Evolutionary conservation across 805 yeast species (phyloP).

Genomic region (Jamesozyma gamospora): DNA sequence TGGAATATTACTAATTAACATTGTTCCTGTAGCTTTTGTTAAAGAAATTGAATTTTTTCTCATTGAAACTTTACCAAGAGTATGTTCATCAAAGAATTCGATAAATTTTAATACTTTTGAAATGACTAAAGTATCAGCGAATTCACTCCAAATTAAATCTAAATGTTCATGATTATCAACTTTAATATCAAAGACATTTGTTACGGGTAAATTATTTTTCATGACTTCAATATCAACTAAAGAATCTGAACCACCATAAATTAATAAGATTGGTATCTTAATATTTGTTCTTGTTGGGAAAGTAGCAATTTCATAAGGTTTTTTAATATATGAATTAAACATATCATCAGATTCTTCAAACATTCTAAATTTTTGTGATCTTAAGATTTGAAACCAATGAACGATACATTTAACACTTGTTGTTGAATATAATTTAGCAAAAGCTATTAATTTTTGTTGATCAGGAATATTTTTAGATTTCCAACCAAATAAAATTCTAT

Average conservation of each 20-base stretch:
- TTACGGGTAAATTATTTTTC: conserved; percentile 53
- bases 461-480: conserved; percentile 55
- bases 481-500: conserved; percentile 72
- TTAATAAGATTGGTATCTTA: conserved; percentile 59
- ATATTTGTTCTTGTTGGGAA: conserved; percentile 58
- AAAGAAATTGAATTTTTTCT: conserved; percentile 2
- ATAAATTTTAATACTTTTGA: conserved; percentile 33
- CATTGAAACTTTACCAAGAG: neutral
- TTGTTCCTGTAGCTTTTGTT: neutral
- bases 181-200: conserved; percentile 41
- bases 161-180: conserved; percentile 74
- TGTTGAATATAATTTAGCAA: conserved; percentile 81
- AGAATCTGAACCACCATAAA: conserved; percentile 75
- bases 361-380: conserved; percentile 74
- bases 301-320: conserved; percentile 28
- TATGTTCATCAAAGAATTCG: conserved; percentile 19
- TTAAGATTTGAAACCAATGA: conserved; percentile 92
- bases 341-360: conserved; percentile 54
- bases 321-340: conserved; percentile 27
- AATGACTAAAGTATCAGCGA: conserved; percentile 42
- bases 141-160: conserved; percentile 81
- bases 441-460: conserved; percentile 68
- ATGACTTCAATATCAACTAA: conserved; percentile 78
- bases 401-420: conserved; percentile 87
- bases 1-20: neutral